Conservation (phyloP, 1,139 yeast species). For the Suhomyces guaymorum region DNA sequence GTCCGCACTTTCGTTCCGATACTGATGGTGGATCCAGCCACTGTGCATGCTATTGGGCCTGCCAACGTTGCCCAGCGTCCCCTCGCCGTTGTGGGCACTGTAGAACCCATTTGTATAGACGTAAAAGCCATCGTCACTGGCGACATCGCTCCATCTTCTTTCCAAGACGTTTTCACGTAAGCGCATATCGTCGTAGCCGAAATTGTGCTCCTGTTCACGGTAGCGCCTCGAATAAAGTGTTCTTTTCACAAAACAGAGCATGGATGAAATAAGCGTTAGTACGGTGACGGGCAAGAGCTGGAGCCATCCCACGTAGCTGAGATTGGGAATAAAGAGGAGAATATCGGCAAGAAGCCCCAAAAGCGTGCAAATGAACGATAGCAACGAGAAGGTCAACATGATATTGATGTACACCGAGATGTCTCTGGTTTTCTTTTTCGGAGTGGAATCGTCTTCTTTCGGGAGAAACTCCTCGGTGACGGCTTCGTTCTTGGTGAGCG, state of each 20-base stretch:
- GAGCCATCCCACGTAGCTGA: conserved; percentile 48
- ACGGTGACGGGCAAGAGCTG: conserved; percentile 43
- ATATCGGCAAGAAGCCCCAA: conserved; percentile 46
- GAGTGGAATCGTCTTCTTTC: background rate
- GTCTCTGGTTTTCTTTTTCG: conserved; percentile 19
- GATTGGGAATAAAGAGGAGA: conserved; percentile 40
- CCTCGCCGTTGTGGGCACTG: conserved; percentile 20
- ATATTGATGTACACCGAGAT: conserved; percentile 33
- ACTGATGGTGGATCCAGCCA: conserved; percentile 26
- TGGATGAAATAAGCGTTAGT: conserved; percentile 37
- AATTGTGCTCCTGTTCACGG: conserved; percentile 33
- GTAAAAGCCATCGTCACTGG: conserved; percentile 49
- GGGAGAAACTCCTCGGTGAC: conserved; percentile 4
- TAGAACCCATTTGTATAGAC: conserved; percentile 49
- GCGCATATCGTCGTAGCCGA: conserved; percentile 43
- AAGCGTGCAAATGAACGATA: conserved; percentile 40
- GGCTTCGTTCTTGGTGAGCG: conserved; percentile 1
- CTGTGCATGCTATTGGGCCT: conserved; percentile 15
- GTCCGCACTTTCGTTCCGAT: conserved; percentile 19
- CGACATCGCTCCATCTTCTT: conserved; percentile 30
- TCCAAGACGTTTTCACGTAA: conserved; percentile 24
- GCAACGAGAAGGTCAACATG: conserved; percentile 35
- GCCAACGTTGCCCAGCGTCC: conserved; percentile 2
- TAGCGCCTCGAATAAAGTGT: conserved; percentile 40
- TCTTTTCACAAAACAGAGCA: conserved; percentile 45